These are phyloP conservation scores for Alternaria novae-zelandiae DNA, from an alignment of 2,329 filamentous ascomycete genomes.

Conservation along the genomic window DNA sequence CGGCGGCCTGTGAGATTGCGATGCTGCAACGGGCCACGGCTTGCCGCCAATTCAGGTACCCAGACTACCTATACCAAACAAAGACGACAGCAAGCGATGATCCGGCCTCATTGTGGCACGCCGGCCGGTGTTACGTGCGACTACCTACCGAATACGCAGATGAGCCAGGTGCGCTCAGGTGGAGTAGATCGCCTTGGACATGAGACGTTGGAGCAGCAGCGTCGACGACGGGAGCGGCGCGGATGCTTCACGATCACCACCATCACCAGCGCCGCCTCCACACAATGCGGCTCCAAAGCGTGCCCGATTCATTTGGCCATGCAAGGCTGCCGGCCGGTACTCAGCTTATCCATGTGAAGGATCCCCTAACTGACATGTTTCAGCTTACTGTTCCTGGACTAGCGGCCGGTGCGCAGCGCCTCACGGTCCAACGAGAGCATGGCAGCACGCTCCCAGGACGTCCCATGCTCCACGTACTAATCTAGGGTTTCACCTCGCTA, in stretches of 20 bases:
- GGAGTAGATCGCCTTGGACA: conserved; percentile 8
- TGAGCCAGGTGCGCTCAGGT: conserved; percentile 2
- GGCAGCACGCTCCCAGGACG: conserved; percentile 3
- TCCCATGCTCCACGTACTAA: conserved; percentile 26
- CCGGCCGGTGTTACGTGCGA: conserved; percentile 5
- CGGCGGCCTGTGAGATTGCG: conserved; percentile 5
- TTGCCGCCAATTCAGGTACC: conserved; percentile 2
- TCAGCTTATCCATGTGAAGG: conserved; percentile 9
- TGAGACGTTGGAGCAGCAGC: neutral
- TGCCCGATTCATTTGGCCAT: neutral
- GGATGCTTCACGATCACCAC: conserved; percentile 9
- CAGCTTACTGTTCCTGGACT: conserved; percentile 33
- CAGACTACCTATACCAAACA: neutral
- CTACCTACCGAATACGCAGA: conserved; percentile 2
- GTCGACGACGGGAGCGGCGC: conserved; percentile 1
- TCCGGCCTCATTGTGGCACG: conserved; percentile 10
- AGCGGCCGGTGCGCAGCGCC: conserved; percentile 26
- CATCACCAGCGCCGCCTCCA: conserved; percentile 1
- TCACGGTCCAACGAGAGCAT: conserved; percentile 27
- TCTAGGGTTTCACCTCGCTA: conserved; percentile 44
- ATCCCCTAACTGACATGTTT: conserved; percentile 43
- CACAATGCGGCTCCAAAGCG: neutral
- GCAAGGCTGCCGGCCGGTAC: conserved; percentile 10
- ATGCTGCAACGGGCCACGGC: conserved; percentile 4
- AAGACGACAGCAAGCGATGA: conserved; percentile 1